These are phyloP conservation scores for Discostella stelligeroides DNA, from an alignment of 108 stramenopile species.

Conservation along the genomic window DNA sequence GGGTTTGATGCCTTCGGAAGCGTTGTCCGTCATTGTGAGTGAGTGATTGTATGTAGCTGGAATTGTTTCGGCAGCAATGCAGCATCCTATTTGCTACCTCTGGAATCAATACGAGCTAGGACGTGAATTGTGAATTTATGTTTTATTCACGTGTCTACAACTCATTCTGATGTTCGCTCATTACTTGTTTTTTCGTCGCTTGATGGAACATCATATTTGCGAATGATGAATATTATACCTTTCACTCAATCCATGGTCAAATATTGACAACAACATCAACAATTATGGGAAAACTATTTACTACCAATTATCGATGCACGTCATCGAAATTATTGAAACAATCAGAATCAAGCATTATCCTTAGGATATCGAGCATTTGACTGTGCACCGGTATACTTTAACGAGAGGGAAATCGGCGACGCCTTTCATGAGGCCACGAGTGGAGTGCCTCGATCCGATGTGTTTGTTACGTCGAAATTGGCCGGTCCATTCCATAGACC, in stretches of 20 bases:
- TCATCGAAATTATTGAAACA: background rate
- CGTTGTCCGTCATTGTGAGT: background rate
- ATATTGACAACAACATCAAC: no score
- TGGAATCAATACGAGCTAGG: no score
- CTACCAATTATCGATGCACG: background rate
- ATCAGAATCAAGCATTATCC: conserved; percentile 46
- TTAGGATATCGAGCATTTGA: conserved; percentile 72
- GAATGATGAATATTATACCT: no score
- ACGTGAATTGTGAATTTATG: background rate
- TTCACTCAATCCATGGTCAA: no score
- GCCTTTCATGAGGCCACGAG: conserved; percentile 52
- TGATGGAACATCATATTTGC: no score
- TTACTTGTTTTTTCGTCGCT: no score
- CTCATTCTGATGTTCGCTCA: no score
- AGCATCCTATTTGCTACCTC: no score
- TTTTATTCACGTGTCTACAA: background rate
- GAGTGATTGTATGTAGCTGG: background rate
- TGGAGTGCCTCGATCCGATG: conserved; percentile 58
- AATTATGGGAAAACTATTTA: background rate
- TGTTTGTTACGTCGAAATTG: conserved; percentile 87
- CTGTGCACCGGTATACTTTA: conserved; percentile 79
- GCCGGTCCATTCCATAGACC: conserved; percentile 78
- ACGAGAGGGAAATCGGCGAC: conserved; percentile 75
- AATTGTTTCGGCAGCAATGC: no score
- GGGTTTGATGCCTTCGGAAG: background rate